phyloP scores from a whole-genome alignment of 148 eudicot species.

The Rhododendron ferrugineum region DNA sequence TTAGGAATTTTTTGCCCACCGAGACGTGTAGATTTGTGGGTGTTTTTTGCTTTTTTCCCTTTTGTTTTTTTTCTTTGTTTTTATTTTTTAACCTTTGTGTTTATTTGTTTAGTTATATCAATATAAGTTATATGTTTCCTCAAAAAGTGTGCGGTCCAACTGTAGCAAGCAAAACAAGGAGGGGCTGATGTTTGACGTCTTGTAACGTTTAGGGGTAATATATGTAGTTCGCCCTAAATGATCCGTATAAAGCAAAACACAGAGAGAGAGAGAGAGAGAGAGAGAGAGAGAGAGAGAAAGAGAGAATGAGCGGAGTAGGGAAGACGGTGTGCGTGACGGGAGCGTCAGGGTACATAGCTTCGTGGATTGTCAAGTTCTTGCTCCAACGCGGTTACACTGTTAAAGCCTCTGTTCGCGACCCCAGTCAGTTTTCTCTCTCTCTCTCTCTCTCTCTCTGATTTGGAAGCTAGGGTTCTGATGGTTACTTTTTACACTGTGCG shows the following conservation, averaged over 20 bases:
- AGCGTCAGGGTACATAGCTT: conserved; percentile 39
- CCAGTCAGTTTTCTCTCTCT: conserved; percentile 12
- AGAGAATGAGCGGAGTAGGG: conserved; percentile 19
- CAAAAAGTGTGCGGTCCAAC: background rate
- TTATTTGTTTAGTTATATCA: too few relatives aligned
- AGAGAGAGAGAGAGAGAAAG: background rate
- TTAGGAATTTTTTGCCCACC: too few relatives aligned
- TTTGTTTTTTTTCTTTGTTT: too few relatives aligned
- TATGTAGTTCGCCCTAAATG: background rate
- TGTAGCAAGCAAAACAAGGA: background rate
- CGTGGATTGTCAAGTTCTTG: conserved; percentile 37
- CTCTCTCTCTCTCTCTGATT: background rate
- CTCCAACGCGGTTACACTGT: conserved; percentile 40
- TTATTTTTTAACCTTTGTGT: too few relatives aligned
- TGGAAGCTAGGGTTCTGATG: background rate
- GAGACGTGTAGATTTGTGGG: too few relatives aligned
- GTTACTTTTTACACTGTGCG: background rate
- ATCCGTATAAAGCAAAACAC: background rate
- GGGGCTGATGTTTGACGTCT: background rate
- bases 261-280: background rate
- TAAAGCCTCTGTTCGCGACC: conserved; percentile 34
- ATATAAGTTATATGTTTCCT: too few relatives aligned
- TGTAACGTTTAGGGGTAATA: background rate
- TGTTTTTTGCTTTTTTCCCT: too few relatives aligned
- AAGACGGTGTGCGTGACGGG: conserved; percentile 38